These are phyloP conservation scores for Ceratobasidium sp. DNA, from an alignment of 1,284 basidiomycete genomes.

Conservation along the genomic window DNA sequence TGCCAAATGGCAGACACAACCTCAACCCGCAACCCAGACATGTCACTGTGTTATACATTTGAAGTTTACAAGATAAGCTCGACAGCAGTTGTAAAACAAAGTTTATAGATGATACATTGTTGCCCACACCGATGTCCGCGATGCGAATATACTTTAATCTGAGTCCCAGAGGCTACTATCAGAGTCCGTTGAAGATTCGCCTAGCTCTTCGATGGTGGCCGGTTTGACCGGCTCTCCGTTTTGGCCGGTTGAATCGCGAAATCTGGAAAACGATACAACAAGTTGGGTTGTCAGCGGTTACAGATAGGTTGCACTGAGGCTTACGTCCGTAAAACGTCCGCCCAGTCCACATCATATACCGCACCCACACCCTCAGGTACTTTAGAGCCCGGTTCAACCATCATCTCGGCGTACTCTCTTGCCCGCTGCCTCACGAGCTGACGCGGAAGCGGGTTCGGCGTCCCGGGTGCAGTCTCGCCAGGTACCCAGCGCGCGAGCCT, in stretches of 20 bases:
- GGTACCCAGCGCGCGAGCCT: slow-evolving; percentile 24
- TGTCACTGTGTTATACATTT: slow-evolving; percentile 17
- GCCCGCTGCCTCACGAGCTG: slow-evolving; percentile 37
- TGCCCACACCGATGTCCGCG: background rate
- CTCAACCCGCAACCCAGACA: background rate
- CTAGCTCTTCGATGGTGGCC: slow-evolving; percentile 22
- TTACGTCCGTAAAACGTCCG: slow-evolving; percentile 31
- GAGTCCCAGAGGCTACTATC: slow-evolving; percentile 39
- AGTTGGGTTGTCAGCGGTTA: background rate
- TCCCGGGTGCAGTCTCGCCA: slow-evolving; percentile 23
- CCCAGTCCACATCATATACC: slow-evolving; percentile 33
- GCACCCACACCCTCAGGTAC: slow-evolving; percentile 14
- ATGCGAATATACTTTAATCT: background rate
- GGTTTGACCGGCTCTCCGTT: background rate
- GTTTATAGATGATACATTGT: slow-evolving; percentile 17
- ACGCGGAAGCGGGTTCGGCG: slow-evolving; percentile 39
- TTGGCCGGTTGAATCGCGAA: slow-evolving; percentile 10
- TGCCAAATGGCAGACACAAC: too few relatives aligned
- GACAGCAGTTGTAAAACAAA: slow-evolving; percentile 9
- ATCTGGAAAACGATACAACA: background rate
- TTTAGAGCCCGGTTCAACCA: slow-evolving; percentile 25
- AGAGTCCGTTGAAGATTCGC: slow-evolving; percentile 32
- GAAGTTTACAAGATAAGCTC: background rate
- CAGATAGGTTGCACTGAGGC: background rate
- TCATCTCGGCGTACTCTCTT: slow-evolving; percentile 28